Conservation (phyloP, 140 eudicot genomes). For the Senecio squalidus region DNA sequence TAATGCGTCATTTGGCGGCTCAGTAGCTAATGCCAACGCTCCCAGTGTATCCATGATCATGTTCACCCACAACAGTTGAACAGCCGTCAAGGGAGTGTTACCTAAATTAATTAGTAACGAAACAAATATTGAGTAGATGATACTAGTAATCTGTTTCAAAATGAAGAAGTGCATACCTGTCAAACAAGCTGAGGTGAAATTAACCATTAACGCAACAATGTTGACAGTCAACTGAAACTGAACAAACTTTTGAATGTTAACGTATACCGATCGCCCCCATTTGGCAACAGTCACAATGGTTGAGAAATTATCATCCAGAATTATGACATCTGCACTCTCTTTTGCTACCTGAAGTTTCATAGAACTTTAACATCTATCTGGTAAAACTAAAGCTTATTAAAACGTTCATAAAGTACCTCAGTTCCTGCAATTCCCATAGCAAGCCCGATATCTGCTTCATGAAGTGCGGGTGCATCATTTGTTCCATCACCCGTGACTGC, state of each 20-base stretch:
- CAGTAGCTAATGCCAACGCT: slow-evolving; percentile 50
- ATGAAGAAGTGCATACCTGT: slow-evolving; percentile 43
- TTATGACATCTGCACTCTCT: slow-evolving; percentile 50
- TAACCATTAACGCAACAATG: slow-evolving; percentile 45
- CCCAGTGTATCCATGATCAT: slow-evolving; percentile 55
- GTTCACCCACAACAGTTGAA: slow-evolving; percentile 45
- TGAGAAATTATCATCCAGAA: slow-evolving; percentile 46
- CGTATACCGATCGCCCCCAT: slow-evolving; percentile 47
- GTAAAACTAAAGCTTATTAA: slow-evolving; percentile 4
- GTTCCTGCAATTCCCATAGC: slow-evolving; percentile 56
- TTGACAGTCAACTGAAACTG: slow-evolving; percentile 52
- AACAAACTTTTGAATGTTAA: slow-evolving; percentile 46
- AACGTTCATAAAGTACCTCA: slow-evolving; percentile 40
- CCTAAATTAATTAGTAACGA: slow-evolving; percentile 35
- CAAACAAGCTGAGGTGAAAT: slow-evolving; percentile 83
- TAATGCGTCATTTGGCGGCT: slow-evolving; percentile 39
- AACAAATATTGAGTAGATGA: not conserved
- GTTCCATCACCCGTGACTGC: slow-evolving; percentile 78
- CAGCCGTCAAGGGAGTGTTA: slow-evolving; percentile 78
- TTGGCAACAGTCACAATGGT: slow-evolving; percentile 53
- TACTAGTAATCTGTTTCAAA: not conserved
- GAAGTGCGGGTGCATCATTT: slow-evolving; percentile 69
- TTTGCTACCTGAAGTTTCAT: slow-evolving; percentile 35
- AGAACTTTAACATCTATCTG: not conserved
- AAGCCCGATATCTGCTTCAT: slow-evolving; percentile 55